Evolutionary conservation across 2,329 filamentous ascomycete genomes (phyloP), one percentile per base, ranked within the genome.

Genomic region (Aspergillus sp.): DNA sequence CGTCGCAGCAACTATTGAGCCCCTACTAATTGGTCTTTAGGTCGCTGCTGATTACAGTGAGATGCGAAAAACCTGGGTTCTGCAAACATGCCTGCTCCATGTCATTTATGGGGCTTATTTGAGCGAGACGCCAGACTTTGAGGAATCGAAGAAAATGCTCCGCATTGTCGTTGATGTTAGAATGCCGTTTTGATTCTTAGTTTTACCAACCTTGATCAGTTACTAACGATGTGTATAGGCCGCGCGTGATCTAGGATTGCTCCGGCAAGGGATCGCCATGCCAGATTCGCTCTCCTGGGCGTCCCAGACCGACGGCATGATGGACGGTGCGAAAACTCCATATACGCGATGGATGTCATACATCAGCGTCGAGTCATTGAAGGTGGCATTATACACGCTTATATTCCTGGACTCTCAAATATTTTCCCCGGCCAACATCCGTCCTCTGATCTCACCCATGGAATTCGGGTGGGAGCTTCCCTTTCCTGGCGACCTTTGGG

Each of bases 381-480:
- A 54, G 6, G 22, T 54, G 0, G 6, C 34, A 2, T n/a, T 54
- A 4, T 54, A 45, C 4, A 38, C 31, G 3, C 34, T 54, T 2
- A 31, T 54, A n/a, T 28, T 54, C 8, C 15, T 54, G 7, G 51
- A 54, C 34, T 45, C 51, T 0, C 22, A 43, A 2, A 3, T 72
- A 1, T 71, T 72, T 28, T 67, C 65, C 8, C 67, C 73, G 7
- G 74, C 71, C 57, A 77, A 75, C 47, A 64, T 68, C 19, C 68
- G 74, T 1, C 64, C 71, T 7, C 46, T 74, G 7, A 67, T 72
- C 23, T 75, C 71, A 2, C 64, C 74, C 0, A 68, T 75, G 45
- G 74, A 76, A 51, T 66, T 76, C 41, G 73, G 70, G 43, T 76
- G 74, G 74, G 74, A 76, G n/a, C 61, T 76, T 1, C 74, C 74